Conservation (phyloP, 2,329 filamentous ascomycete genomes). For the Cladophialophora bantiana region DNA sequence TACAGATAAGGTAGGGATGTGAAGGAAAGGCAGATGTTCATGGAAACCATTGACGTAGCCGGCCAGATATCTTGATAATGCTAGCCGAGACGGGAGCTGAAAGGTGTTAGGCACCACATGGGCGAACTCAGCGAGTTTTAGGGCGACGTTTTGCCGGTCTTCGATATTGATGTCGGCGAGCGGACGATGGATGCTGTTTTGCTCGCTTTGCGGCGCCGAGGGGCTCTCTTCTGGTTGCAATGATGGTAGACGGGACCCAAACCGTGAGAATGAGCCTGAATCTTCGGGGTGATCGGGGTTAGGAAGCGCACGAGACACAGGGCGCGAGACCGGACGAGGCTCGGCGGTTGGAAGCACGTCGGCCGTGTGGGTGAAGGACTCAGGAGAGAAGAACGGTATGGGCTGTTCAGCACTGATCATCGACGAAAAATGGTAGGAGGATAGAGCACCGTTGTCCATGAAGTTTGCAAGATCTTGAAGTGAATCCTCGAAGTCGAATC, state of each 20-base stretch:
- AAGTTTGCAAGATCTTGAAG: constrained; percentile 50
- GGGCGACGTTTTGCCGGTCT: constrained; percentile 43
- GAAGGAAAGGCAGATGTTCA: constrained; percentile 41
- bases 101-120: constrained; percentile 34
- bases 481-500: constrained; percentile 43
- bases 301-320: constrained; percentile 13
- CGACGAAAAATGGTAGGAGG: constrained; percentile 50
- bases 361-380: constrained; percentile 45
- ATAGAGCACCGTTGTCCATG: constrained; percentile 48
- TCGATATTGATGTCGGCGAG: constrained; percentile 47
- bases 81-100: constrained; percentile 39
- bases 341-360: constrained; percentile 37
- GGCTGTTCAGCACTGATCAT: constrained; percentile 51
- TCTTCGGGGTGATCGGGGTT: constrained; percentile 45
- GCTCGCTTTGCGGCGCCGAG: constrained; percentile 27
- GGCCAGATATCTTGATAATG: constrained; percentile 40
- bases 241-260: constrained; percentile 50
- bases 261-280: constrained; percentile 46
- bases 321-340: constrained; percentile 15
- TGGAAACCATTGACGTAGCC: constrained; percentile 42
- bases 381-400: constrained; percentile 52
- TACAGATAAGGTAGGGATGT: constrained; percentile 35
- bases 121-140: constrained; percentile 37
- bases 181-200: constrained; percentile 35
- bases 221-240: constrained; percentile 48